A percentile compares a stretch with the other conserved stretches of the same genome.
Conservation (phyloP, 75 land plant genomes). For the Selaginella tamariscina region DNA sequence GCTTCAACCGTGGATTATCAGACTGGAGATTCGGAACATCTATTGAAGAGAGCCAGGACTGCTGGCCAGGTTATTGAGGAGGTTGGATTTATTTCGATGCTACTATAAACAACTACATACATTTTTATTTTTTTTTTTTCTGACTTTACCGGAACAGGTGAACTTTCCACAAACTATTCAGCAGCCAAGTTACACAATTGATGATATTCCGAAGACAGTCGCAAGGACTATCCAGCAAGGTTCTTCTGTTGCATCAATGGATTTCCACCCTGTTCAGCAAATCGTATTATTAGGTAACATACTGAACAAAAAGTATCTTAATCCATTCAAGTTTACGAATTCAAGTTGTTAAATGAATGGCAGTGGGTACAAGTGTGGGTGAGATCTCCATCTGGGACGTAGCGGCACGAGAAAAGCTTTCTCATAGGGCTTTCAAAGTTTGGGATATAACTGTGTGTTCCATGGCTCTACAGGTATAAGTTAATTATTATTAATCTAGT, state of each 20-base stretch:
- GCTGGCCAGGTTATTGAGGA: conserved; percentile 42
- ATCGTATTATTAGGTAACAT: conserved; percentile 50
- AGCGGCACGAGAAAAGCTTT: conserved; percentile 44
- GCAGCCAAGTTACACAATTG: conserved; percentile 32
- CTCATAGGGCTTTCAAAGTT: conserved; percentile 50
- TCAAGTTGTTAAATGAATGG: background rate
- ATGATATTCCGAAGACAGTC: conserved; percentile 69
- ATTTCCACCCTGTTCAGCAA: conserved; percentile 77
- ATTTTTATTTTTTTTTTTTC: too few relatives aligned
- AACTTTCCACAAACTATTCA: background rate
- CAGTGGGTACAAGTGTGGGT: conserved; percentile 86
- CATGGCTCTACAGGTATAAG: conserved; percentile 47
- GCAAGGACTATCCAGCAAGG: conserved; percentile 52
- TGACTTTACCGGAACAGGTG: background rate
- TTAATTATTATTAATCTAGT: background rate
- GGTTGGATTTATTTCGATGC: conserved; percentile 18
- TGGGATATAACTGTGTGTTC: conserved; percentile 62
- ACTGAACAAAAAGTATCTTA: background rate
- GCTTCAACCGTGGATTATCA: conserved; percentile 41
- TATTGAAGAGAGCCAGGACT: conserved; percentile 44
- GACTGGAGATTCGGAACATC: conserved; percentile 62
- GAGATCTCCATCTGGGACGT: conserved; percentile 78
- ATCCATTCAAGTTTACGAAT: background rate
- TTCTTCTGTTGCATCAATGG: conserved; percentile 70
- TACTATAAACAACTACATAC: too few relatives aligned